Percentiles rank a stretch among this genome's conserved stretches.
Conservation (phyloP, 106 monocot genomes). For the Acanthochlamys bracteata region DNA sequence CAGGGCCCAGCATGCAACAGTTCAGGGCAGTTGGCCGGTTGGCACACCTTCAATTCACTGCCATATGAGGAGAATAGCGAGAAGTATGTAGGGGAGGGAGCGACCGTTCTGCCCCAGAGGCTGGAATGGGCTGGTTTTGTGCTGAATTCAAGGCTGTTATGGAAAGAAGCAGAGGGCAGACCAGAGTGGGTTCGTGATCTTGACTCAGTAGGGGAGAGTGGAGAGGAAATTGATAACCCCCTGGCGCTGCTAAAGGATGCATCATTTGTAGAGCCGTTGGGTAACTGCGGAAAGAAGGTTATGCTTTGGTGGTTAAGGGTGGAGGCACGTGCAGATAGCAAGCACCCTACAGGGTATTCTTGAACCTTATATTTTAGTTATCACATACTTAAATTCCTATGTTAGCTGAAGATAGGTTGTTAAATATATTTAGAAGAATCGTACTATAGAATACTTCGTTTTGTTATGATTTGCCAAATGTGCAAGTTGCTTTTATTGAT, state of each 20-base stretch:
- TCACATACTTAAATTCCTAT: not conserved
- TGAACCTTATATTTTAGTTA: not conserved
- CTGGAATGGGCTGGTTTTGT: slow-evolving; percentile 92
- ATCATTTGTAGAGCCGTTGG: slow-evolving; percentile 61
- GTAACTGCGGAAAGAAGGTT: slow-evolving; percentile 77
- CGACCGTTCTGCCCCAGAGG: slow-evolving; percentile 38
- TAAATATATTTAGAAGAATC: too few relatives aligned
- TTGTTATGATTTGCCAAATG: too few relatives aligned
- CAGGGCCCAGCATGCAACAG: slow-evolving; percentile 82
- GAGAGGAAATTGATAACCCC: slow-evolving; percentile 50
- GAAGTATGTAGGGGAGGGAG: slow-evolving; percentile 43
- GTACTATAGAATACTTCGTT: too few relatives aligned
- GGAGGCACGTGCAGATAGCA: slow-evolving; percentile 73
- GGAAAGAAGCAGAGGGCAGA: slow-evolving; percentile 43
- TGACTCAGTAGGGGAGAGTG: slow-evolving; percentile 25
- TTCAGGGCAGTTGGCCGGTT: slow-evolving; percentile 56
- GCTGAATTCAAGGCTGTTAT: slow-evolving; percentile 67
- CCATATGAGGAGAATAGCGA: slow-evolving; percentile 37
- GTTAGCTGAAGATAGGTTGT: not conserved
- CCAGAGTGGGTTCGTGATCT: slow-evolving; percentile 68
- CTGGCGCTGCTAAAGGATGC: slow-evolving; percentile 50
- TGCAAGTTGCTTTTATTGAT: too few relatives aligned
- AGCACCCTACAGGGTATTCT: slow-evolving; percentile 62
- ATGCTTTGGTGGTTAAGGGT: slow-evolving; percentile 77
- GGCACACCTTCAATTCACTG: slow-evolving; percentile 61